Evolutionary conservation across 2,329 filamentous ascomycete genomes (phyloP), one percentile per base, ranked within the genome.

Genomic region (Rhinocladiella similis): DNA sequence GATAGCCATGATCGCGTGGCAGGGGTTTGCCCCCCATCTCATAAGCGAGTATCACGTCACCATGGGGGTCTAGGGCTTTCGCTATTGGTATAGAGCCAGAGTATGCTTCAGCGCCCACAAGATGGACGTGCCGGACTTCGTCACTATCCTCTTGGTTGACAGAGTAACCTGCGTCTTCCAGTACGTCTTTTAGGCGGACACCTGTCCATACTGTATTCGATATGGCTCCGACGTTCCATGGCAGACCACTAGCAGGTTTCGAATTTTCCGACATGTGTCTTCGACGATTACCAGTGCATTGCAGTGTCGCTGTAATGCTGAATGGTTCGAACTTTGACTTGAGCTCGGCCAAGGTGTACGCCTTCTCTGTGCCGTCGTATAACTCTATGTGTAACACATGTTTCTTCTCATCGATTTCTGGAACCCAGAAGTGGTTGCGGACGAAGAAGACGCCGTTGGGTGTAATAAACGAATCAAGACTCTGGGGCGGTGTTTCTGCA

Each of bases 11-110:
- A 57, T 88, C 85, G 1, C 77, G 78, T 0, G 85, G 84, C 1
- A 89, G 73, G 0, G 82, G 76, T 55, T 80, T 67, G 48, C 83
- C 85, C 60, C 89, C 89, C 86, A 89, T 89, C 47, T 77, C 77
- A 63, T 84, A 88, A 0, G 55, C 61, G 14, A 63, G 86, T 85
- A 89, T 72, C 5, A 88, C 86, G 61, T 89, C 86, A 51, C 81
- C 83, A 35, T 77, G 76, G 0, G 81, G 81, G 48, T 86, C 83
- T 16, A 86, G 68, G 0, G 81, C 81, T 19, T 83, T 80, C 33
- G 77, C 72, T 47, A 87, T 75, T 1, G 84, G 83, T 45, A 87
- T 86, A 36, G 80, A 86, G 13, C 57, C 56, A 56, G 80, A 80
- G 66, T 86, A 85, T 13, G 83, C 82, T 68, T 87, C 83, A 47